Evolutionary conservation across 257 asterid species (phyloP).

Genomic region (Jacaranda mimosifolia): DNA sequence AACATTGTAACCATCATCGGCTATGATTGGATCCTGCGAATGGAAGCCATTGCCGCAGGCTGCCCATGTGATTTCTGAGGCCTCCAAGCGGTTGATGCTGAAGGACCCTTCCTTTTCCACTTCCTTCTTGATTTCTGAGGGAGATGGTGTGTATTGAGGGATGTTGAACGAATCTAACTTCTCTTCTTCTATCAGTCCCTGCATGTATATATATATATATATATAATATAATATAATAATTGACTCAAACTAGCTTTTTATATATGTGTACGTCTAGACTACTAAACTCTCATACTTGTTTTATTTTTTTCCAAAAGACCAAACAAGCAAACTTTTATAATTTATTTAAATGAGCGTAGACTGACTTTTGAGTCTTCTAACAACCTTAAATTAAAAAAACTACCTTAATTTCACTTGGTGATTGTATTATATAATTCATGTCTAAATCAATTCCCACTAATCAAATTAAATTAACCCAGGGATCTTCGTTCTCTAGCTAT

Average conservation of each 20-base stretch:
- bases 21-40: background rate
- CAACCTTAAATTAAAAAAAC: no score
- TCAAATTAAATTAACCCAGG: no score
- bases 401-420: no score
- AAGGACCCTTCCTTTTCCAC: constrained; percentile 69
- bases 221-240: background rate
- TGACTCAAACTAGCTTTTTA: background rate
- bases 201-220: background rate
- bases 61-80: constrained; percentile 59
- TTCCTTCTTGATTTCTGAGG: constrained; percentile 45
- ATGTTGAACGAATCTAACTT: constrained; percentile 62
- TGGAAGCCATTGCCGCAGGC: constrained; percentile 29
- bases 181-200: constrained; percentile 62
- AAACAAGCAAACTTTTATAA: no score
- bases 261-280: no score
- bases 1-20: constrained; percentile 49
- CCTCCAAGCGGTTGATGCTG: constrained; percentile 47
- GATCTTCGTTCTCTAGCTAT: no score
- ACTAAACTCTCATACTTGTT: no score
- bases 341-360: no score
- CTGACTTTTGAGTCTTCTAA: no score
- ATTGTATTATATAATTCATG: no score
- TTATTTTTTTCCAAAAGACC: no score
- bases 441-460: no score
- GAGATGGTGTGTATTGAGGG: constrained; percentile 71